These are phyloP conservation scores for Penicillium corylophilum DNA, from an alignment of 2,329 filamentous ascomycete species.

Conservation along the genomic window DNA sequence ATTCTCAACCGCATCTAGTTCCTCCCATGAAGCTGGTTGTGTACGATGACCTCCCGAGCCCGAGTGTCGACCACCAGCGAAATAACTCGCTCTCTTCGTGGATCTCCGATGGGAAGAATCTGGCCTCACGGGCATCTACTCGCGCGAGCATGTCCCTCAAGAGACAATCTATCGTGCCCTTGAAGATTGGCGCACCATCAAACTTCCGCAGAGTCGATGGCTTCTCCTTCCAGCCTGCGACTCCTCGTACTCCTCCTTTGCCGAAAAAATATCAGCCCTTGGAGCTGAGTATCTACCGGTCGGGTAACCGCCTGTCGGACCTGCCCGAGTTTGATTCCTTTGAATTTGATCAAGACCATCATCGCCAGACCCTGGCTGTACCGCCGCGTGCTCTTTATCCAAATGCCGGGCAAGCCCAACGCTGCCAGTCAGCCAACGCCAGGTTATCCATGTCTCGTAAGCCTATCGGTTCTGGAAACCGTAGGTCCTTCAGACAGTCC, in stretches of 20 bases:
- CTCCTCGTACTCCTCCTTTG: not conserved
- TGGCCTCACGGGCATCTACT: slow-evolving; percentile 40
- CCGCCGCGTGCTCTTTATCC: slow-evolving; percentile 37
- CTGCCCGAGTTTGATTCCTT: slow-evolving; percentile 46
- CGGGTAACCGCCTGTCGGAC: slow-evolving; percentile 45
- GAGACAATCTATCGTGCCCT: slow-evolving; percentile 32
- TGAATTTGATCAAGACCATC: slow-evolving; percentile 29
- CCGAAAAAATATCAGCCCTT: slow-evolving; percentile 39
- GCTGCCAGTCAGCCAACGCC: slow-evolving; percentile 24
- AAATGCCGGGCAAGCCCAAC: slow-evolving; percentile 16
- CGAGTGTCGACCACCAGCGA: slow-evolving; percentile 27
- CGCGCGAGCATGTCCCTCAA: slow-evolving; percentile 43
- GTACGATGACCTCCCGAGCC: slow-evolving; percentile 42
- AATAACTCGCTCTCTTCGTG: slow-evolving; percentile 41
- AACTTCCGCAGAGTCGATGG: slow-evolving; percentile 42
- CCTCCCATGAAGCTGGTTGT: slow-evolving; percentile 47
- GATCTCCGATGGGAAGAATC: slow-evolving; percentile 39
- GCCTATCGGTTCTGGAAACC: slow-evolving; percentile 35
- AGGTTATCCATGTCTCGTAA: slow-evolving; percentile 37
- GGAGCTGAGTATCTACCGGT: slow-evolving; percentile 48
- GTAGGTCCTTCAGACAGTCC: slow-evolving; percentile 27
- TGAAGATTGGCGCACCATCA: slow-evolving; percentile 44
- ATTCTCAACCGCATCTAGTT: slow-evolving; percentile 47
- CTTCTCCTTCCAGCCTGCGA: slow-evolving; percentile 16
- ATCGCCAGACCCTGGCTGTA: slow-evolving; percentile 24